A percentile compares a stretch with the other conserved stretches of the same genome.
Evolutionary conservation across 164 flowering plant genomes (phyloP).

Genomic region (Cinnamomum micranthum): DNA sequence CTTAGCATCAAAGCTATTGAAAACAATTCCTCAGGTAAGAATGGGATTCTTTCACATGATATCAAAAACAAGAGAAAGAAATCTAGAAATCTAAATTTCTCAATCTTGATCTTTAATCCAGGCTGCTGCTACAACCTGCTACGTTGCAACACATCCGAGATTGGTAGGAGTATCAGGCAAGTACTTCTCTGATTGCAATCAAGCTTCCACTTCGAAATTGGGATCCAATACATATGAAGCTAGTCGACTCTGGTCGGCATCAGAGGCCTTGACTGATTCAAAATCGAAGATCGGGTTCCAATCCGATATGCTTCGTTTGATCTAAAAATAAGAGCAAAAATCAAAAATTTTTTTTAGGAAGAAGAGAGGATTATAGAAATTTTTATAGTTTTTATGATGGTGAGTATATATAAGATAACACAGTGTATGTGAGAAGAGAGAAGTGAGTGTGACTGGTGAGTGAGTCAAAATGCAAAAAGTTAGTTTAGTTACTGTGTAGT

Average conservation of each 20-base stretch:
- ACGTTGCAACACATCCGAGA: constrained; percentile 76
- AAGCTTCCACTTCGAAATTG: constrained; percentile 54
- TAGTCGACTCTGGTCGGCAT: constrained; percentile 56
- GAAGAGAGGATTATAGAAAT: neutral
- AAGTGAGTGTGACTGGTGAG: neutral
- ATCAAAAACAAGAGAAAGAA: neutral
- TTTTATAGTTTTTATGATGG: neutral
- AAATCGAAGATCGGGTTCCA: constrained; percentile 10
- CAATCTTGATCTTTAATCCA: constrained; percentile 6
- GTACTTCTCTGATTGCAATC: constrained; percentile 86
- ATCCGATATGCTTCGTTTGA: neutral
- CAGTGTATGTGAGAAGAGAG: neutral
- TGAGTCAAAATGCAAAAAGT: neutral
- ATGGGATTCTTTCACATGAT: neutral
- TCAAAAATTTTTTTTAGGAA: too few relatives aligned
- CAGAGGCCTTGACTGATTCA: constrained; percentile 53
- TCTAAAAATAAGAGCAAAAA: neutral
- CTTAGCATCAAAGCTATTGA: constrained; percentile 75
- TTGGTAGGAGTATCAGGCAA: constrained; percentile 62
- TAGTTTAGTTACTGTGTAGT: too few relatives aligned
- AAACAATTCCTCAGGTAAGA: constrained; percentile 86
- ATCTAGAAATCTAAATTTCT: neutral
- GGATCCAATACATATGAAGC: constrained; percentile 57
- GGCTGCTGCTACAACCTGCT: constrained; percentile 99
- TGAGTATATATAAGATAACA: neutral